A percentile compares a stretch with the other conserved stretches of the same genome.
Evolutionary conservation across 805 yeast species (phyloP).

Genomic region (Yamadazyma paraphyllophila): DNA sequence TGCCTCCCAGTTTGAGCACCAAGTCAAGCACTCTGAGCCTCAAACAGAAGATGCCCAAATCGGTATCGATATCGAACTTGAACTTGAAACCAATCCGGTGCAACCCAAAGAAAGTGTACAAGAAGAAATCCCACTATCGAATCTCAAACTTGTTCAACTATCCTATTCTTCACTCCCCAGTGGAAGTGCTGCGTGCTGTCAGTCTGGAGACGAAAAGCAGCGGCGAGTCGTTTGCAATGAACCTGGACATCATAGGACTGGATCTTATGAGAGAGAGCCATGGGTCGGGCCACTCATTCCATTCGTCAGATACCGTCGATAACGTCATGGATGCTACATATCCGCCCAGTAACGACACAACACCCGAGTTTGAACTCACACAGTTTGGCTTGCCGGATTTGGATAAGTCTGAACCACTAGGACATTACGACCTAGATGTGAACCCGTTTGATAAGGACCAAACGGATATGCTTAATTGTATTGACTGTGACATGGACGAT

Average conservation of each 20-base stretch:
- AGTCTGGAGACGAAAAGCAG: too few relatives aligned
- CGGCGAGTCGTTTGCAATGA: too few relatives aligned
- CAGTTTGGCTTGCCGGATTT: slow-evolving; percentile 4
- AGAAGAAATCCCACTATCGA: slow-evolving; percentile 42
- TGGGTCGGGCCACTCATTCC: not conserved
- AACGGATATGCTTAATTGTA: not conserved
- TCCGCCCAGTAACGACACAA: slow-evolving; percentile 13
- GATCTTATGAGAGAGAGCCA: too few relatives aligned
- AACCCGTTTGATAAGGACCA: slow-evolving; percentile 5
- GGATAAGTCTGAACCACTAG: not conserved
- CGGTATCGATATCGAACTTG: slow-evolving; percentile 35
- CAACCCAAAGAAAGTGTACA: slow-evolving; percentile 28
- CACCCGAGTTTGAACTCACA: slow-evolving; percentile 9
- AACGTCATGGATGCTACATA: slow-evolving; percentile 10
- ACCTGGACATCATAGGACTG: too few relatives aligned
- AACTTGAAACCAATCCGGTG: slow-evolving; percentile 42
- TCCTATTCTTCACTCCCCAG: slow-evolving; percentile 20
- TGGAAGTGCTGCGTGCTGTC: not conserved
- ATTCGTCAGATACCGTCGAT: slow-evolving; percentile 3
- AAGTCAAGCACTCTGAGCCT: not conserved
- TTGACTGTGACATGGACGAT: slow-evolving; percentile 9
- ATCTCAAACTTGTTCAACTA: slow-evolving; percentile 38
- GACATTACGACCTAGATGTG: not conserved
- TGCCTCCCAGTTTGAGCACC: not conserved
- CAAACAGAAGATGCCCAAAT: slow-evolving; percentile 9